Base-by-base conservation (phyloP, 106 monocot genomes). In the Acanthochlamys bracteata region DNA sequence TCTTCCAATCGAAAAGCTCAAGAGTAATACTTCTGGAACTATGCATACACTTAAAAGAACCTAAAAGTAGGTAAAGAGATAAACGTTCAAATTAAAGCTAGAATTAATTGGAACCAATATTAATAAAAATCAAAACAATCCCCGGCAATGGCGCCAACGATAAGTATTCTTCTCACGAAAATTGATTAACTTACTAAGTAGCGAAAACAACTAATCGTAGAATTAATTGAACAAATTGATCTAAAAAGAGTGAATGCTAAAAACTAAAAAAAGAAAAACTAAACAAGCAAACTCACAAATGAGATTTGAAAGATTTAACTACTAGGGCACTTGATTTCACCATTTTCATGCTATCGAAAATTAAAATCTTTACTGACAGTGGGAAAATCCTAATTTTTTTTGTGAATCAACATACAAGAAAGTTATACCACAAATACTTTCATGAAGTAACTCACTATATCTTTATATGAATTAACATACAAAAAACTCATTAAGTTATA, bases 101-200 rank as follows among this genome's bases (percentile, higher is more conserved):
- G 26, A 4, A 60, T 60, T 60, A 60, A 14, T 26, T 7, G 12
- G 17, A 14, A 60, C 27, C 26, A 11, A 60, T 60, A 60, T 60
- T 27, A 26, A 26, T 26, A 57, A 60, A 60, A 60, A 60, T 12
- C 11, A 33, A 26, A 60, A 60, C 16, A 22, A 60, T 25, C 26
- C 25, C 60, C 60, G 15, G 60, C 56, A 57, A 57, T 19, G 56
- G 56, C 19, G 4, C 24, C 56, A 57, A 57, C 4, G 21, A 57
- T 20, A 49, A 49, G 49, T 49, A 49, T 49, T 9, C 6, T 33
- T 49, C 49, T 9, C 2, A 49, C 2, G 2, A 17, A 10, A 9
- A 49, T 49, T 49, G 49, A 14, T 14, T 14, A 14, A 14, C 17
- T 49, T 49, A 17, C 10, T 49, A 49, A 49, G 9, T 49, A 49